Evolutionary conservation across 2,329 filamentous ascomycete species (phyloP), one percentile per base, ranked within the genome.

Genomic region (Alternaria ethzedia): DNA sequence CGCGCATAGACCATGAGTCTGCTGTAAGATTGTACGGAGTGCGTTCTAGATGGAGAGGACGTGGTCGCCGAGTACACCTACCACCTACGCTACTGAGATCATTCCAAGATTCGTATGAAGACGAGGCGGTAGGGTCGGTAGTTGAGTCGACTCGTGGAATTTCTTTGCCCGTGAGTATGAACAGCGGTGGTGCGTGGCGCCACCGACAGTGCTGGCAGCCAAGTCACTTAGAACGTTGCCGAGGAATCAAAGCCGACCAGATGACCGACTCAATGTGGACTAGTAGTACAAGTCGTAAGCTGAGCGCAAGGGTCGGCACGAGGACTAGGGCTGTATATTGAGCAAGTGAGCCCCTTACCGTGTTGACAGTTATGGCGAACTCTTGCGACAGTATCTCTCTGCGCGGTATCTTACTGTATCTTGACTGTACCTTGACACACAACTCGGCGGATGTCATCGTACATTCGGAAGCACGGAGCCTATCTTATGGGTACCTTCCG

Each of bases 101-200:
- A 23, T 46, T 41, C 15, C 20, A 51, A 25, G 25, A 20, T 28
- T 26, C 10, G 25, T 47, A 21, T 23, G 17, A 21, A 30, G 21
- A 28, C 47, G 21, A 58, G 26, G 51, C 9, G 15, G 44, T 45
- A 61, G 44, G 28, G 47, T 23, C 7, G 46, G 44, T 23, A 47
- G 54, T 51, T 13, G 30, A 51, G 47, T 55, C 41, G 23, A 54
- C 55, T 59, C 59, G 47, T 45, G 59, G 59, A 59, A 58, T 23
- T 59, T 62, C 41, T 59, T 58, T 23, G 17, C 23, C 59, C 47
- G 47, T 25, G 32, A 8, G 58, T 30, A 62, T 59, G 50, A 52
- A 15, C 21, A 52, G 47, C 25, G 44, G 41, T 44, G 44, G 44
- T 47, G 25, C 9, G 45, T 41, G 28, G 28, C 23, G 25, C 32